Evolutionary conservation across 2,329 filamentous ascomycete species (phyloP), one percentile per base, ranked within the genome.

Genomic region (Fusarium setosum): DNA sequence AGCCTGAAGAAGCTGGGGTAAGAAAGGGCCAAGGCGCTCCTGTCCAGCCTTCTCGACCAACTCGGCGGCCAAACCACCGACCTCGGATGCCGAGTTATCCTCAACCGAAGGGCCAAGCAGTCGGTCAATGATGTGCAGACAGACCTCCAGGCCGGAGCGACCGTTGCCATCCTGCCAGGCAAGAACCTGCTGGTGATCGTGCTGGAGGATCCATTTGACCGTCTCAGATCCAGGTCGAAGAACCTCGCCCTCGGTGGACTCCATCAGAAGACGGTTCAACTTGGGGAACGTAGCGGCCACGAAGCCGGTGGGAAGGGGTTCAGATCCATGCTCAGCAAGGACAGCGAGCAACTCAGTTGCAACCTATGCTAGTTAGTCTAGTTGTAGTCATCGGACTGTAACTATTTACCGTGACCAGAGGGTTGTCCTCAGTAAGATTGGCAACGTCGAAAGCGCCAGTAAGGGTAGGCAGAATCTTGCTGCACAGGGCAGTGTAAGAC

Each of bases 31-130:
- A 11, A 99, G 88, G 54, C 92, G 89, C 75, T 97, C 94, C 34
- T 94, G 90, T 11, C 96, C 96, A 50, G 95, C 96, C 79, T 96
- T 97, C 79, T 98, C 95, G 1, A 99, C 96, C 24, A 99, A 84
- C 78, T 97, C 94, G 2, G 95, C 95, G 5, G 96, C 96, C 66
- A 99, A 87, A 15, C 94, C 93, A 69, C 96, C 96, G 40, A 99
- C 94, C 80, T 99, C 95, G n/a, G 94, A 93, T 6, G 95, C 96
- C 17, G 94, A 92, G 72, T 95, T 93, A 73, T 99, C 96, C 72
- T 96, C 92, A n/a, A 98, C 90, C 2, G 86, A 80, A 2, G 92
- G 91, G 4, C 92, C 90, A 26, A 99, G 86, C 5, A 99, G 86
- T 45, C 95, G 92, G 76, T 97, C 96, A 64, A 99, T 93, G 70